Conservation (phyloP, 805 yeast genomes). For the Candida taoyuanica region DNA sequence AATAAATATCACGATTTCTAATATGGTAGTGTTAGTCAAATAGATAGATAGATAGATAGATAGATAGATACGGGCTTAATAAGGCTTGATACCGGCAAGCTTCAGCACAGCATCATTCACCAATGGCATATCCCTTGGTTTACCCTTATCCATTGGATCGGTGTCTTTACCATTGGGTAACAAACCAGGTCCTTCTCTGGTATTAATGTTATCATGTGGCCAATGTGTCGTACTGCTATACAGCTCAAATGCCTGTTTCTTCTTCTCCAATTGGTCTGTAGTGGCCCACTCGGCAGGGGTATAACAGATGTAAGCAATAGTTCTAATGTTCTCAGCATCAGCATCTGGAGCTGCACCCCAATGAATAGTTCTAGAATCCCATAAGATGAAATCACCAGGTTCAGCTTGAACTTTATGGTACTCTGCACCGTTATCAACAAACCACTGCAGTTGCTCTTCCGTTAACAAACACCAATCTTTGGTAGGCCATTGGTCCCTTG, state of each 20-base stretch:
- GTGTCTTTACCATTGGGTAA: conserved; percentile 21
- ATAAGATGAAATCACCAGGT: conserved; percentile 33
- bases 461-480: conserved; percentile 21
- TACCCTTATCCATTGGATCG: conserved; percentile 24
- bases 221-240: conserved; percentile 31
- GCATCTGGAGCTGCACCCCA: conserved; percentile 29
- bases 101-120: conserved; percentile 25
- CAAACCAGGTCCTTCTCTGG: conserved; percentile 13
- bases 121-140: conserved; percentile 26
- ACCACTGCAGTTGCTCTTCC: conserved; percentile 26
- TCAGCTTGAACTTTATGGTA: conserved; percentile 28
- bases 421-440: conserved; percentile 26
- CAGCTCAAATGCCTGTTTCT: conserved; percentile 22
- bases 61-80: too few species aligned
- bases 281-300: conserved; percentile 32
- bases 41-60: too few species aligned
- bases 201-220: conserved; percentile 29
- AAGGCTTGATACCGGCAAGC: conserved; percentile 27
- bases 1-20: too few species aligned
- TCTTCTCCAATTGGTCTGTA: conserved; percentile 21
- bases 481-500: conserved; percentile 22
- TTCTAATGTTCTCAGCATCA: conserved; percentile 26
- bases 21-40: too few species aligned
- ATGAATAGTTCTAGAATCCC: conserved; percentile 33
- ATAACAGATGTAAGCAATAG: conserved; percentile 29